Evolutionary conservation across 139 green algal species (phyloP), one percentile per base, ranked within the genome.

Genomic region (Auxenochlorella protothecoides): DNA sequence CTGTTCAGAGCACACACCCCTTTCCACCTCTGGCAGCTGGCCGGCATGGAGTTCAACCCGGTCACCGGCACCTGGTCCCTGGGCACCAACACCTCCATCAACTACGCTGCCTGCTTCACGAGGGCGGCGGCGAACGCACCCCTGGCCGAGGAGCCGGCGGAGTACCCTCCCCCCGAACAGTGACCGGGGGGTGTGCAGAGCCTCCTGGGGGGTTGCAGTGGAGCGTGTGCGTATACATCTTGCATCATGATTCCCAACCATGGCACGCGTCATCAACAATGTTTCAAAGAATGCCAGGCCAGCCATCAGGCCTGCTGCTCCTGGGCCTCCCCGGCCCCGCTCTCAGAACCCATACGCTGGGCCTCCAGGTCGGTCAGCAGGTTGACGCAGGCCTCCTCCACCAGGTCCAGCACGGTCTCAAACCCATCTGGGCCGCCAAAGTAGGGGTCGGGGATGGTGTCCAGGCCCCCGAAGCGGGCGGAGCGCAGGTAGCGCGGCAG

Each of bases 371-470:
- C 60, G 12, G 73, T 56, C 16, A 96, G 78, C 55, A 96, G 77
- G 0, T 87, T 87, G 14, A 80, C 75, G 71, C 87, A 92, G 4
- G 90, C 90, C 71, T 97, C 91, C 6, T 95, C 85, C 59, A 97
- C 76, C 53, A 97, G 75, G 74, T 97, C 91, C 51, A 97, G 81
- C 61, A 97, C 92, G 69, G 81, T 67, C 63, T 89, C 83, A 76
- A 89, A 86, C 6, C 85, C 79, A 8, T 74, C 66, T 4, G 64
- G 15, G 4, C 83, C 83, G 51, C 78, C 90, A 76, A 95, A 97
- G 83, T 97, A 97, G 3, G 92, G 92, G 83, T 97, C 92, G 59
- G 69, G 68, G 27, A 72, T 12, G 68, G 9, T 16, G 10, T 60
- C 7, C 66, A 61, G 66, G 11, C 7, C 27, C 27, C 27, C 27